phyloP scores from a whole-genome alignment of 768 basidiomycete species.

The Lactarius akahatsu region DNA sequence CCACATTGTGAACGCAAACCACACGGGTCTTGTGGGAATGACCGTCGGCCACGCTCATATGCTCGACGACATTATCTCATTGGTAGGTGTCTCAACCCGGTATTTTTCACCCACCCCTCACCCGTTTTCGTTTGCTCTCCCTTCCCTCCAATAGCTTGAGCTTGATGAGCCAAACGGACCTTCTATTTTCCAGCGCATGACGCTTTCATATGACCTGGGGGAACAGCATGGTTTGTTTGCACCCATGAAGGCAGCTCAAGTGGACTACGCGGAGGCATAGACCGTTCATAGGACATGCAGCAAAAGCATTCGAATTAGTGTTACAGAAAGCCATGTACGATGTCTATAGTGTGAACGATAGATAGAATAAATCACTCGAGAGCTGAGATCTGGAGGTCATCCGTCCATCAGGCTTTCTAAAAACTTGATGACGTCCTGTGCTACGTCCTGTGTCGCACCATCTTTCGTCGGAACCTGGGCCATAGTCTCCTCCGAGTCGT shows the following conservation, averaged over 20 bases:
- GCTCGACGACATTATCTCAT: constrained; percentile 85
- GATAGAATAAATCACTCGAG: constrained; percentile 15
- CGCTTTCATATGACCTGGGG: constrained; percentile 80
- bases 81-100: constrained; percentile 49
- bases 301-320: not conserved
- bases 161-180: constrained; percentile 46
- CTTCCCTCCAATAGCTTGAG: constrained; percentile 55
- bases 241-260: constrained; percentile 43
- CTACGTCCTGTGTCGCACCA: constrained; percentile 35
- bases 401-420: constrained; percentile 43
- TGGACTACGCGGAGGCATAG: constrained; percentile 18
- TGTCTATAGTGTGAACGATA: not conserved
- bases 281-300: not conserved
- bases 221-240: constrained; percentile 72
- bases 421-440: constrained; percentile 49
- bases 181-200: constrained; percentile 65
- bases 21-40: constrained; percentile 63
- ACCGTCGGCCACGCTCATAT: constrained; percentile 89
- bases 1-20: constrained; percentile 81
- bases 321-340: constrained; percentile 12
- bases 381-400: constrained; percentile 1
- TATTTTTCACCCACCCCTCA: not conserved
- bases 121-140: not conserved
- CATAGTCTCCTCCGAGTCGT: constrained; percentile 18
- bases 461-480: constrained; percentile 12